A percentile compares a stretch with the other conserved stretches of the same genome.
Evolutionary conservation across 768 basidiomycete genomes (phyloP).

Genomic region (Neoboletus subvelutipes): DNA sequence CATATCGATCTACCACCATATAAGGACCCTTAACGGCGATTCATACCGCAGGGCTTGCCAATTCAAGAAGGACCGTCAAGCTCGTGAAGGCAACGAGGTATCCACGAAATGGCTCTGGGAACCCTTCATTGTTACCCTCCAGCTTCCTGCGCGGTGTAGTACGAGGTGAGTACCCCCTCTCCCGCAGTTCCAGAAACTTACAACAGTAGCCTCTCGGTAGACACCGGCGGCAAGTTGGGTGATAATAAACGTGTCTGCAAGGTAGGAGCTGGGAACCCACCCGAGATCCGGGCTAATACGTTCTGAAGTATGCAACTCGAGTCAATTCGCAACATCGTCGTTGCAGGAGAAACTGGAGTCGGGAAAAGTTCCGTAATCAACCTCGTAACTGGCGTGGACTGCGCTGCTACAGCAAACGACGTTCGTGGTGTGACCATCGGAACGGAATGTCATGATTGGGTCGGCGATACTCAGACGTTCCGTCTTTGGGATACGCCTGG

Average conservation of each 20-base stretch:
- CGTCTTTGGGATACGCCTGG: slow-evolving; percentile 35
- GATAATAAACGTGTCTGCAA: slow-evolving; percentile 7
- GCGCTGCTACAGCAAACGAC: slow-evolving; percentile 22
- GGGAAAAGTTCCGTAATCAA: slow-evolving; percentile 35
- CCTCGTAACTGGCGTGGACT: slow-evolving; percentile 25
- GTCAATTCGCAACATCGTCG: slow-evolving; percentile 28
- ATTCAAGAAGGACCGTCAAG: slow-evolving; percentile 19
- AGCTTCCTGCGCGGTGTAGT: slow-evolving; percentile 1
- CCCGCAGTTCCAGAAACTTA: neutral
- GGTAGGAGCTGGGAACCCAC: slow-evolving; percentile 1
- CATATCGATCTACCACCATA: slow-evolving; percentile 18
- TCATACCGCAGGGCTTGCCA: slow-evolving; percentile 18
- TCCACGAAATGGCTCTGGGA: slow-evolving; percentile 6
- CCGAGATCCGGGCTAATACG: slow-evolving; percentile 6
- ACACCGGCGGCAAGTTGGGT: neutral
- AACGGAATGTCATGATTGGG: slow-evolving; percentile 19
- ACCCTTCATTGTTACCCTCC: slow-evolving; percentile 7
- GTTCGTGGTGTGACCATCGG: slow-evolving; percentile 25
- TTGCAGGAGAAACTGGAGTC: slow-evolving; percentile 30
- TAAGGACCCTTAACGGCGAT: neutral
- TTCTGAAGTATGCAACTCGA: slow-evolving; percentile 7
- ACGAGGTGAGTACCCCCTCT: slow-evolving; percentile 3
- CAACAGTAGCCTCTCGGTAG: neutral
- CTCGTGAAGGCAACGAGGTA: slow-evolving; percentile 26
- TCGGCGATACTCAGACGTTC: slow-evolving; percentile 17